phyloP scores from a whole-genome alignment of 1,139 yeast species.

The Pichia sp. region DNA sequence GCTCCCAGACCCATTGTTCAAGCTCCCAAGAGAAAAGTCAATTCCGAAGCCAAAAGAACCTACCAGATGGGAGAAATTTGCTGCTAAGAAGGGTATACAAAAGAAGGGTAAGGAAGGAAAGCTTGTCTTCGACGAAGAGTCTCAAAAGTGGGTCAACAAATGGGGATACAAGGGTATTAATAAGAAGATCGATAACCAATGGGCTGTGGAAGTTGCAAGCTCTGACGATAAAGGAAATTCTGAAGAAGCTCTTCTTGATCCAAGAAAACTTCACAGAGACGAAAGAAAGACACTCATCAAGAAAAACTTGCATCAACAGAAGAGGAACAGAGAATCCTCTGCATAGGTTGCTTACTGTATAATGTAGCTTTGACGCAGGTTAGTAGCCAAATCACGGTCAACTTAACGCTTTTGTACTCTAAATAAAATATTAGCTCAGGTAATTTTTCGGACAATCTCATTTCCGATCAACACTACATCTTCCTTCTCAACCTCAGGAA shows the following conservation, averaged over 20 bases:
- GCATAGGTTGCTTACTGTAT: too few species aligned
- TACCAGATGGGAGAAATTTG: conserved; percentile 97
- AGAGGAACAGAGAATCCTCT: conserved; percentile 48
- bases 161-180: conserved; percentile 98
- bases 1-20: conserved; percentile 78
- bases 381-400: too few species aligned
- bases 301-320: conserved; percentile 83
- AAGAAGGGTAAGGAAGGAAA: conserved; percentile 88
- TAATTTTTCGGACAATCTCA: too few species aligned
- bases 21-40: conserved; percentile 91
- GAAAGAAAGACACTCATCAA: conserved; percentile 82
- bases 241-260: conserved; percentile 51
- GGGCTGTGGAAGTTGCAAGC: conserved; percentile 91
- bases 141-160: conserved; percentile 94
- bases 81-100: conserved; percentile 89
- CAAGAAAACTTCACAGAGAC: conserved; percentile 69
- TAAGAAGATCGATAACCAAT: conserved; percentile 79
- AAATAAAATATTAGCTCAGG: too few species aligned
- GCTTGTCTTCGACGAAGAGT: conserved; percentile 81
- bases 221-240: conserved; percentile 35
- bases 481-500: too few species aligned
- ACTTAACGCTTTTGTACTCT: too few species aligned
- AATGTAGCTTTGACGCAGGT: too few species aligned
- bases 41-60: conserved; percentile 87
- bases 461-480: too few species aligned